Evolutionary conservation across 495 filamentous ascomycete species (phyloP).

Genomic region (Parachaetomium inaequale): DNA sequence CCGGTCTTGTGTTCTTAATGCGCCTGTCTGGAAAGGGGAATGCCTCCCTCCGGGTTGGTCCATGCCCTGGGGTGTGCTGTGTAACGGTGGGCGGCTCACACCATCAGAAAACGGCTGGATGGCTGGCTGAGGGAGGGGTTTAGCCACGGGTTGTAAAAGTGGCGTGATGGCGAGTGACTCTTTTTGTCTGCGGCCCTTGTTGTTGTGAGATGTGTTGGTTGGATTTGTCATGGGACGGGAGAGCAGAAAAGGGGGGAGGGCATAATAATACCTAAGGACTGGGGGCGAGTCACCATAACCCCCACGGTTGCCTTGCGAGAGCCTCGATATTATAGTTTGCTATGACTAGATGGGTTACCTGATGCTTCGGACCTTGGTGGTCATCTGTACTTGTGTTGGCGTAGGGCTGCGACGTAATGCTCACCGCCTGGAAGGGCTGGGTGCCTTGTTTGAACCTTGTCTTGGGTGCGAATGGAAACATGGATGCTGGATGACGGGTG

Average conservation of each 20-base stretch:
- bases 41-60: not conserved
- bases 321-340: not conserved
- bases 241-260: not conserved
- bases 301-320: not conserved
- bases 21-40: not conserved
- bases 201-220: not conserved
- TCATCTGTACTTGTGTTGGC: not conserved
- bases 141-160: not conserved
- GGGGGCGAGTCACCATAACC: not conserved
- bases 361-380: not conserved
- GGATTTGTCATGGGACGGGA: not conserved
- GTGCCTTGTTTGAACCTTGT: too few species aligned
- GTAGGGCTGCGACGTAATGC: not conserved
- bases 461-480: too few species aligned
- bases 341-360: not conserved
- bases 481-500: too few species aligned
- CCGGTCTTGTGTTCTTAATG: not conserved
- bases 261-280: not conserved
- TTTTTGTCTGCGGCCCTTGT: not conserved
- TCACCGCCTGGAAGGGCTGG: not conserved
- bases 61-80: constrained; percentile 1
- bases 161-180: not conserved
- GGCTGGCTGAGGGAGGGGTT: too few species aligned
- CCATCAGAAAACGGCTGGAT: not conserved
- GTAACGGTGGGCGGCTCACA: constrained; percentile 5